Percentiles rank a stretch among this genome's conserved stretches.
These are phyloP conservation scores for Geotrichum siamense DNA, from an alignment of 1,139 yeast species.

Conservation along the genomic window DNA sequence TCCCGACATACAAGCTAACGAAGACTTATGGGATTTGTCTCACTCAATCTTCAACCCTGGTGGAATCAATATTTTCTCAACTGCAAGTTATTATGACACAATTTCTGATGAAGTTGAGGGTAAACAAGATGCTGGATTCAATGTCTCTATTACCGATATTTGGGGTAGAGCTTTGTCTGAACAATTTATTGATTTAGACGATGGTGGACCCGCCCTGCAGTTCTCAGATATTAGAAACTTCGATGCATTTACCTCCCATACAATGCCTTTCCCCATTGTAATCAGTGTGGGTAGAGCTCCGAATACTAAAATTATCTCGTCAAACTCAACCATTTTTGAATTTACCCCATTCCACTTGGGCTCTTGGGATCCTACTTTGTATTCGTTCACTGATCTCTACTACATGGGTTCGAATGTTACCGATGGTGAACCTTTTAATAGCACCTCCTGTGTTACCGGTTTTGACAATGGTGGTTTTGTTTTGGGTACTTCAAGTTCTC, in stretches of 20 bases:
- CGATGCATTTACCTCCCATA: constrained; percentile 49
- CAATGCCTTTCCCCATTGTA: constrained; percentile 85
- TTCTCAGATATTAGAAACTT: constrained; percentile 56
- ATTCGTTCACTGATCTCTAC: constrained; percentile 62
- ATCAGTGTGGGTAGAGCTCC: constrained; percentile 84
- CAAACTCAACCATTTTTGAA: constrained; percentile 77
- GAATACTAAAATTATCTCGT: constrained; percentile 41
- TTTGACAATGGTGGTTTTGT: constrained; percentile 73
- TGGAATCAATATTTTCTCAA: constrained; percentile 54
- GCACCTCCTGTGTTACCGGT: constrained; percentile 50
- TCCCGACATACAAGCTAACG: constrained; percentile 47
- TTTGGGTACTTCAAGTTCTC: constrained; percentile 70
- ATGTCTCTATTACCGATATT: constrained; percentile 72
- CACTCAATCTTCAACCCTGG: constrained; percentile 60
- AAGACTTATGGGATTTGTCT: constrained; percentile 68
- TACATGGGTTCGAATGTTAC: constrained; percentile 64
- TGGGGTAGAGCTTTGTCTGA: constrained; percentile 87
- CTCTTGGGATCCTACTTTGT: constrained; percentile 79
- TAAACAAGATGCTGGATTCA: constrained; percentile 71
- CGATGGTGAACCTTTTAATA: constrained; percentile 42
- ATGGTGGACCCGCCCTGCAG: constrained; percentile 60
- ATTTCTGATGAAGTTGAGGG: constrained; percentile 49
- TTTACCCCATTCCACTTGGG: constrained; percentile 76
- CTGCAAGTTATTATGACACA: constrained; percentile 49
- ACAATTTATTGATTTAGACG: constrained; percentile 56